Conservation (phyloP, 73 alveolate genomes). For the Tetrahymena malaccensis region DNA sequence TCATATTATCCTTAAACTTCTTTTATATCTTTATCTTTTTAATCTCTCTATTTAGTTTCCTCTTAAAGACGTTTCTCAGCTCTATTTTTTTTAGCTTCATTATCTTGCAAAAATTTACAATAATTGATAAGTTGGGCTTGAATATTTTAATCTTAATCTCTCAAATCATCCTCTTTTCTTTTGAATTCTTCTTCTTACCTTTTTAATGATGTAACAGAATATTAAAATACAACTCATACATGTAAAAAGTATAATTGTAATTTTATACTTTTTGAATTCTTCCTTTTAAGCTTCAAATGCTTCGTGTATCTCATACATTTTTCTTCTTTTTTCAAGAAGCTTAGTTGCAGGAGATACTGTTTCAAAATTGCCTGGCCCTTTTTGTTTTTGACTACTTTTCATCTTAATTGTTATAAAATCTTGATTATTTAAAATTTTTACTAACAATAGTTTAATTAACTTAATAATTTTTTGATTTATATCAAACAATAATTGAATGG, state of each 20-base stretch:
- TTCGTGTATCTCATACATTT: conserved; percentile 88
- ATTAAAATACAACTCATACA: background rate
- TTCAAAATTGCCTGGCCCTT: conserved; percentile 24
- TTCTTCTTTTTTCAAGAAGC: conserved; percentile 78
- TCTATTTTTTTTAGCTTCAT: conserved; percentile 66
- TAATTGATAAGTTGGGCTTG: conserved; percentile 64
- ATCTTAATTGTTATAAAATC: background rate
- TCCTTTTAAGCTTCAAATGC: conserved; percentile 78
- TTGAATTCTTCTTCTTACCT: conserved; percentile 62
- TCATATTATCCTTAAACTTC: conserved; percentile 4
- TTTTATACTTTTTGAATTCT: conserved; percentile 46
- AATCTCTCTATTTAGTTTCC: conserved; percentile 31
- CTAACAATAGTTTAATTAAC: background rate
- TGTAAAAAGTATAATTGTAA: background rate
- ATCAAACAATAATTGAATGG: background rate
- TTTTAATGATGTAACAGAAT: background rate
- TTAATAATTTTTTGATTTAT: background rate
- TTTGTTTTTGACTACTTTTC: background rate
- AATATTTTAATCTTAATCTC: conserved; percentile 57
- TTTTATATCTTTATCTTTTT: conserved; percentile 42
- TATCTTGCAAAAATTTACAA: conserved; percentile 70
- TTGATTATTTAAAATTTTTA: background rate
- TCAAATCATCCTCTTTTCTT: conserved; percentile 44
- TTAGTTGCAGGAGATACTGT: conserved; percentile 83
- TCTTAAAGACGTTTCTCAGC: conserved; percentile 59